Conservation (phyloP, 495 filamentous ascomycete genomes). For the Penicillium longicatenatum region DNA sequence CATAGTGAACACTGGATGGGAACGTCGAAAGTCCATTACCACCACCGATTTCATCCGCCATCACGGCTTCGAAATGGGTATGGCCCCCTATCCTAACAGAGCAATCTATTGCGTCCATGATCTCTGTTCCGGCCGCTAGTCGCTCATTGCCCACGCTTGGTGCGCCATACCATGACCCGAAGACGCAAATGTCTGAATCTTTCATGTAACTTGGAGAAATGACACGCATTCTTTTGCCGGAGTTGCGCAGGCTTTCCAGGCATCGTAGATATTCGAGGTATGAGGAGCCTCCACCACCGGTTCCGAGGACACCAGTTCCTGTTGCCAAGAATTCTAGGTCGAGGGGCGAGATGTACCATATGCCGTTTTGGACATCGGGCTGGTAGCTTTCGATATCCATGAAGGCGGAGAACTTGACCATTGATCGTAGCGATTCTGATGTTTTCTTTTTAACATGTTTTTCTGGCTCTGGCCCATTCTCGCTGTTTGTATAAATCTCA, state of each 20-base stretch:
- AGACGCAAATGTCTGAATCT: conserved; percentile 23
- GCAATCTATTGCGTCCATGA: conserved; percentile 27
- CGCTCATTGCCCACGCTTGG: conserved; percentile 29
- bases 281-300: conserved; percentile 28
- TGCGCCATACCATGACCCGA: conserved; percentile 29
- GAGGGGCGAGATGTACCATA: conserved; percentile 27
- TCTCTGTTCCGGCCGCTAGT: conserved; percentile 31
- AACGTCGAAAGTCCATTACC: conserved; percentile 42
- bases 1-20: conserved; percentile 25
- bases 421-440: conserved; percentile 5
- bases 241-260: conserved; percentile 17
- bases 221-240: conserved; percentile 24
- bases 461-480: conserved; percentile 10
- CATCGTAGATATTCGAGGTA: conserved; percentile 25
- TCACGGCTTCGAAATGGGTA: conserved; percentile 29
- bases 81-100: conserved; percentile 30
- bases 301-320: conserved; percentile 26
- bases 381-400: conserved; percentile 51
- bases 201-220: conserved; percentile 16
- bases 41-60: conserved; percentile 41
- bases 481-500: background rate
- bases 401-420: conserved; percentile 8
- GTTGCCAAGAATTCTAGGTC: conserved; percentile 32
- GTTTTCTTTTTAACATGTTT: conserved; percentile 5
- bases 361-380: conserved; percentile 49